Percentiles rank a stretch among this genome's conserved stretches.
These are phyloP conservation scores for Cryptosporidium viatorum DNA, from an alignment of 169 alveolate species.

Conservation along the genomic window DNA sequence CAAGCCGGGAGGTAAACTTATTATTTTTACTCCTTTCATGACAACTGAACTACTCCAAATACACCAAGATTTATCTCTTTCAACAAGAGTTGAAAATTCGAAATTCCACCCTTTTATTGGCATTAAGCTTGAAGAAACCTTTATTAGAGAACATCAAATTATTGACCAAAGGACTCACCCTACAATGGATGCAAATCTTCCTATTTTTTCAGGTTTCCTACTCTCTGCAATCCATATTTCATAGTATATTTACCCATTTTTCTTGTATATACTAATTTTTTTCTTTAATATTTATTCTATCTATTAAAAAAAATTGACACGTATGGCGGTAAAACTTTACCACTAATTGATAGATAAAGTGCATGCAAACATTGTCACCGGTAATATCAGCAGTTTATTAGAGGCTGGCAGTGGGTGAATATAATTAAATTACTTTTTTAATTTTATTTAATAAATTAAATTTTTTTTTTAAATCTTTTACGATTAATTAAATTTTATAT, in stretches of 20 bases:
- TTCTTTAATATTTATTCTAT: not conserved
- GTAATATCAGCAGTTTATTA: not conserved
- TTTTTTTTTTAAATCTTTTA: not conserved
- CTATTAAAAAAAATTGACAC: not conserved
- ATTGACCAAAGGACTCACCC: constrained; percentile 72
- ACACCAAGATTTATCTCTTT: constrained; percentile 45
- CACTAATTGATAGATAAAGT: constrained; percentile 26
- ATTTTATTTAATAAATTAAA: not conserved
- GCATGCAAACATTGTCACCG: constrained; percentile 28
- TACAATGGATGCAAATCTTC: constrained; percentile 72
- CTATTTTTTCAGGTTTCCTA: constrained; percentile 63
- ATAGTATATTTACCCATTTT: not conserved
- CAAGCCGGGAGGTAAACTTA: constrained; percentile 55
- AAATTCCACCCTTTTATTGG: constrained; percentile 60
- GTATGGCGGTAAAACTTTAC: constrained; percentile 21
- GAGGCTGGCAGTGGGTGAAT: constrained; percentile 2
- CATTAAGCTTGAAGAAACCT: constrained; percentile 60
- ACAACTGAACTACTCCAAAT: constrained; percentile 62
- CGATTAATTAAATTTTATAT: not conserved
- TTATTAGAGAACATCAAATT: constrained; percentile 69
- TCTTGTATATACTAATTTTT: not conserved
- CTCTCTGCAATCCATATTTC: constrained; percentile 61
- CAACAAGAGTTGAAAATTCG: constrained; percentile 39
- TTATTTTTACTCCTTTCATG: constrained; percentile 63
- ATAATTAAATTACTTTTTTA: not conserved